These are phyloP conservation scores for Pseudogymnoascus sp. DNA, from an alignment of 2,329 filamentous ascomycete genomes.

Conservation along the genomic window DNA sequence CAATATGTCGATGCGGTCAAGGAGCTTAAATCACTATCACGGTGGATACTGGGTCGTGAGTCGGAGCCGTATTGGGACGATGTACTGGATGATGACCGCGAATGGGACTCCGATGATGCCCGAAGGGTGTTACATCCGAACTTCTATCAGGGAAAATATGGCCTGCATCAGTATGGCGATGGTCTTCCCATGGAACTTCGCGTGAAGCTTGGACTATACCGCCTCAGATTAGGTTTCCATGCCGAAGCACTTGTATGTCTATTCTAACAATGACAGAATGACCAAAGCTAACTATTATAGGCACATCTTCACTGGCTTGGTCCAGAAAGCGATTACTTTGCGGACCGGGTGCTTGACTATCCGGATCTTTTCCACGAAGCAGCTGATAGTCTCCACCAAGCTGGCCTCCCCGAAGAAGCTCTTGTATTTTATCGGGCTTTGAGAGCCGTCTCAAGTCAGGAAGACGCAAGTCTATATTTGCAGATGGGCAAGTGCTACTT, in stretches of 20 bases:
- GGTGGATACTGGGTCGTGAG: slow-evolving; percentile 74
- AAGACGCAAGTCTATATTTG: slow-evolving; percentile 36
- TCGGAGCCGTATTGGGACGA: slow-evolving; percentile 72
- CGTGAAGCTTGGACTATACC: slow-evolving; percentile 73
- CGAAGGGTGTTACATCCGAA: slow-evolving; percentile 55
- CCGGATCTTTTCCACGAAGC: slow-evolving; percentile 72
- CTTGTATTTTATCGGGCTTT: slow-evolving; percentile 50
- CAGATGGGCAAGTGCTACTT: slow-evolving; percentile 58
- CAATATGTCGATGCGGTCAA: slow-evolving; percentile 58
- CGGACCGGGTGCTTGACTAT: slow-evolving; percentile 52
- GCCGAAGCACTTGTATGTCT: slow-evolving; percentile 63
- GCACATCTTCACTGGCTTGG: slow-evolving; percentile 63
- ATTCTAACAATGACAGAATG: background rate
- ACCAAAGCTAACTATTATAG: slow-evolving; percentile 30
- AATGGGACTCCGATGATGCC: slow-evolving; percentile 72
- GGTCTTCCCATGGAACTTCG: slow-evolving; percentile 75
- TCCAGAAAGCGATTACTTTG: slow-evolving; percentile 43
- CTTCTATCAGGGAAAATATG: slow-evolving; percentile 49
- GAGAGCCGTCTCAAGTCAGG: slow-evolving; percentile 38
- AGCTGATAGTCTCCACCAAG: slow-evolving; percentile 48
- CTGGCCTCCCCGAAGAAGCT: slow-evolving; percentile 44
- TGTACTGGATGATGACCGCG: slow-evolving; percentile 65
- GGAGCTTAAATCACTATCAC: slow-evolving; percentile 61
- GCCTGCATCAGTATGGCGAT: slow-evolving; percentile 55
- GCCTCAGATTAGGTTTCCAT: slow-evolving; percentile 60